Evolutionary conservation across 2,329 filamentous ascomycete species (phyloP), one percentile per base, ranked within the genome.

Genomic region (Ophiognomonia clavigignenti-juglandacearum): DNA sequence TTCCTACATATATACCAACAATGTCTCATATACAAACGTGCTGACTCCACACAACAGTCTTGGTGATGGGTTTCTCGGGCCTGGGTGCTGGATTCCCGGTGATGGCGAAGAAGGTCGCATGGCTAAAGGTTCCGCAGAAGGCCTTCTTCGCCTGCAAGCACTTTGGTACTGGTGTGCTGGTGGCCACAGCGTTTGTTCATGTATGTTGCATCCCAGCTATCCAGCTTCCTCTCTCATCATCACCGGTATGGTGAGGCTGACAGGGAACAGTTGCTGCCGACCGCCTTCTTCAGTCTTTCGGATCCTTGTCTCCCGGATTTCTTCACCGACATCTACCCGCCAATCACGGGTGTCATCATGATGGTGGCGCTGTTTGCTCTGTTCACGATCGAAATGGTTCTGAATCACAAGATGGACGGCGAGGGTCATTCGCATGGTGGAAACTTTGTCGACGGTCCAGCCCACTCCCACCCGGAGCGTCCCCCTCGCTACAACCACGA

Each of bases 131-230:
- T 8, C 76, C 77, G 0, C 66, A 73, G 2, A 73, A 70, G 53
- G 59, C 78, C 26, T 81, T 82, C 62, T 82, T 82, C 59, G 74
- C 77, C 46, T 81, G 77, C 64, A 82, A 82, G 55, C 78, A 82
- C 56, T 84, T 85, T 53, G 81, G 84, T 60, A 88, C 84, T 1
- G 84, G 84, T 51, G 84, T 88, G 16, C 69, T 88, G 31, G 77
- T 88, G 48, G 83, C 84, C 22, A 88, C 84, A 2, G 84, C 84
- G 3, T 88, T 88, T 55, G 83, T 87, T 18, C 84, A 88, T 71
- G 72, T 82, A 57, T 55, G 71, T 63, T 24, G 23, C 19, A 24
- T 19, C 46, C 31, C 32, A 18, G 26, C 13, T 27, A 13, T 6
- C 4, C 16, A 16, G 19, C n/a, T 4, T 32, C 5, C 9, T 14